Conservation (phyloP, 805 yeast genomes). For the Starmerella ratchasimensis region DNA sequence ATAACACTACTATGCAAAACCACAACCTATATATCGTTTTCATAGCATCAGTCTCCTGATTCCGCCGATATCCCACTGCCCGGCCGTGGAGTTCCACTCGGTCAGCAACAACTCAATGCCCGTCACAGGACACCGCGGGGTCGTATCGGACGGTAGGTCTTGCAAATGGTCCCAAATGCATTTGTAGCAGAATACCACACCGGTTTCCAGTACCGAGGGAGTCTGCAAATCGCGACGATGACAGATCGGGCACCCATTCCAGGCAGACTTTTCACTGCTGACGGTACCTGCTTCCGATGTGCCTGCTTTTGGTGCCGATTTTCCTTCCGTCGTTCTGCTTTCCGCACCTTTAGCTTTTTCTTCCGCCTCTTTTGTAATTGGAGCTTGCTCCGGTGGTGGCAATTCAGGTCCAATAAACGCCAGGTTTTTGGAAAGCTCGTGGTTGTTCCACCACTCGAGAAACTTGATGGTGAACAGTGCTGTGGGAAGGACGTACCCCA, state of each 20-base stretch:
- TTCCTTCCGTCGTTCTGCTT: not conserved
- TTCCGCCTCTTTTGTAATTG: not conserved
- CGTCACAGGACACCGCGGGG: conserved; percentile 56
- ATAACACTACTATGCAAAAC: not conserved
- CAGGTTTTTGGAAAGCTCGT: conserved; percentile 42
- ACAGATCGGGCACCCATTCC: conserved; percentile 54
- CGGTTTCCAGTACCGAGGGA: conserved; percentile 84
- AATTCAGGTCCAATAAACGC: conserved; percentile 12
- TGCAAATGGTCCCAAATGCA: conserved; percentile 60
- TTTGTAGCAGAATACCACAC: conserved; percentile 76
- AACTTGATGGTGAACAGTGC: conserved; percentile 73
- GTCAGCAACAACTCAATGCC: conserved; percentile 51
- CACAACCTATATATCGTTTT: not conserved
- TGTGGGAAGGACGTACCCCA: conserved; percentile 48
- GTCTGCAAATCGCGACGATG: conserved; percentile 41
- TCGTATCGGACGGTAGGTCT: conserved; percentile 30
- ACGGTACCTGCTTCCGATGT: no score
- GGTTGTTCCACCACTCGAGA: conserved; percentile 84
- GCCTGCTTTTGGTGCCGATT: not conserved
- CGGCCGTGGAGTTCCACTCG: conserved; percentile 40
- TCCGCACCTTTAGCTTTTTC: not conserved
- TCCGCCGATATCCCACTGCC: conserved; percentile 11
- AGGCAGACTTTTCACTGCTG: conserved; percentile 1
- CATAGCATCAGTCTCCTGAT: conserved; percentile 9
- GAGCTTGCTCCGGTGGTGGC: conserved; percentile 10